phyloP scores from a whole-genome alignment of 108 stramenopile genomes.

The Discostella stelligeroides region DNA sequence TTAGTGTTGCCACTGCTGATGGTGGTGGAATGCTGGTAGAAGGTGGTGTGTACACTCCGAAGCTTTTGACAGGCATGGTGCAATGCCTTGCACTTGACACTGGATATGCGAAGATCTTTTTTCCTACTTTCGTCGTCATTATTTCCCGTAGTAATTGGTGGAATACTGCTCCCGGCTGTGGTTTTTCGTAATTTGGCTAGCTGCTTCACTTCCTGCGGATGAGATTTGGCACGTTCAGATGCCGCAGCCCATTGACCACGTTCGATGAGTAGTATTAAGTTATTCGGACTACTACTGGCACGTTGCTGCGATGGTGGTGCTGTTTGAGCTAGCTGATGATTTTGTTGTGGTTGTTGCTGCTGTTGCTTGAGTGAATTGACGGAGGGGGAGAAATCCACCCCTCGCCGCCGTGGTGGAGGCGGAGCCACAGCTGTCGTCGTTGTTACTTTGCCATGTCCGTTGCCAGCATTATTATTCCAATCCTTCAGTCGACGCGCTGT shows the following conservation, averaged over 20 bases:
- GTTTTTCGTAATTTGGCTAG: slow-evolving; percentile 50
- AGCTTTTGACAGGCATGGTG: slow-evolving; percentile 90
- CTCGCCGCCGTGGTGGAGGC: slow-evolving; percentile 6
- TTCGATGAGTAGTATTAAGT: slow-evolving; percentile 49
- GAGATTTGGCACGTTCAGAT: slow-evolving; percentile 33
- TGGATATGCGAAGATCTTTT: slow-evolving; percentile 48
- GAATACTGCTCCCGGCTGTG: background rate
- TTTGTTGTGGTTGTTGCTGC: slow-evolving; percentile 22
- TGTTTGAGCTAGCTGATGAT: background rate
- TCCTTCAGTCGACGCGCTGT: slow-evolving; percentile 32
- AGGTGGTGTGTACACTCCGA: slow-evolving; percentile 55
- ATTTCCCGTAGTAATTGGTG: background rate
- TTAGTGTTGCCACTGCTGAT: slow-evolving; percentile 1
- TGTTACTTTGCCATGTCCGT: background rate
- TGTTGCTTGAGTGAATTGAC: too few relatives aligned
- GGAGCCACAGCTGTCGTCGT: slow-evolving; percentile 2
- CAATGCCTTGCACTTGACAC: slow-evolving; percentile 80
- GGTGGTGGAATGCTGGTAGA: slow-evolving; percentile 18
- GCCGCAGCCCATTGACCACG: slow-evolving; percentile 38
- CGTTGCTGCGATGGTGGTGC: slow-evolving; percentile 6
- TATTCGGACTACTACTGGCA: slow-evolving; percentile 20
- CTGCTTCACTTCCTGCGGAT: slow-evolving; percentile 46
- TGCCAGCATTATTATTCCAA: slow-evolving; percentile 25
- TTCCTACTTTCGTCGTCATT: background rate
- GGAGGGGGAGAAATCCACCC: background rate